These are phyloP conservation scores for Boletus tylopilopsis DNA, from an alignment of 768 basidiomycete species.

Conservation along the genomic window DNA sequence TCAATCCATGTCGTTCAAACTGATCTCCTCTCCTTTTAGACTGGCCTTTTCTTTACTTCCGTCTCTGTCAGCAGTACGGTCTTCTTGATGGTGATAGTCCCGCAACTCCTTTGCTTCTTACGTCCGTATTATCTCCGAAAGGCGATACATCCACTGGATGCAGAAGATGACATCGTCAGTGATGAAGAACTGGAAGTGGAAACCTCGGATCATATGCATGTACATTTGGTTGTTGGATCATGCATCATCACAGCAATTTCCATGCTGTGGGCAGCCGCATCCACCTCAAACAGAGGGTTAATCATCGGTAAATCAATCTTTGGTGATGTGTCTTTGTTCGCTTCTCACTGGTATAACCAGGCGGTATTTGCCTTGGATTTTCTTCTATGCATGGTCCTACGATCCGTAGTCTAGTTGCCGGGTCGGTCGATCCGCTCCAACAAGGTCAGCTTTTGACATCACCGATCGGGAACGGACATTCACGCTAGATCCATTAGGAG, in stretches of 20 bases:
- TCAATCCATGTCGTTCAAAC: too few relatives aligned
- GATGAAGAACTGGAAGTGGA: not conserved
- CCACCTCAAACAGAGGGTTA: constrained; percentile 1
- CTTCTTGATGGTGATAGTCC: constrained; percentile 18
- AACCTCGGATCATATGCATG: constrained; percentile 27
- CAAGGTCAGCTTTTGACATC: constrained; percentile 18
- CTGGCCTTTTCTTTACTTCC: constrained; percentile 24
- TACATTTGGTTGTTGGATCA: constrained; percentile 23
- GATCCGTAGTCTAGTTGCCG: constrained; percentile 20
- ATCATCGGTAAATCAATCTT: constrained; percentile 16
- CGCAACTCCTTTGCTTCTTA: constrained; percentile 22
- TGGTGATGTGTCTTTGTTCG: not conserved
- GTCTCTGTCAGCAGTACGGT: constrained; percentile 16
- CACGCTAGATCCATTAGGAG: constrained; percentile 13
- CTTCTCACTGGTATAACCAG: constrained; percentile 9
- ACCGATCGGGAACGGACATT: not conserved
- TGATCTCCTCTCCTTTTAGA: constrained; percentile 15
- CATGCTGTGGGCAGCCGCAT: constrained; percentile 9
- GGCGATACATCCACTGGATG: not conserved
- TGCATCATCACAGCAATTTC: constrained; percentile 15
- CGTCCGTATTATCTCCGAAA: constrained; percentile 23
- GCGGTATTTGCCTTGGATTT: constrained; percentile 16
- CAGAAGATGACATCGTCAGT: not conserved
- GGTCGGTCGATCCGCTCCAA: constrained; percentile 24
- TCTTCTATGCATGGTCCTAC: constrained; percentile 16